These are phyloP conservation scores for Oenanthe sinensis DNA, from an alignment of 129 eudicot genomes.

Conservation along the genomic window DNA sequence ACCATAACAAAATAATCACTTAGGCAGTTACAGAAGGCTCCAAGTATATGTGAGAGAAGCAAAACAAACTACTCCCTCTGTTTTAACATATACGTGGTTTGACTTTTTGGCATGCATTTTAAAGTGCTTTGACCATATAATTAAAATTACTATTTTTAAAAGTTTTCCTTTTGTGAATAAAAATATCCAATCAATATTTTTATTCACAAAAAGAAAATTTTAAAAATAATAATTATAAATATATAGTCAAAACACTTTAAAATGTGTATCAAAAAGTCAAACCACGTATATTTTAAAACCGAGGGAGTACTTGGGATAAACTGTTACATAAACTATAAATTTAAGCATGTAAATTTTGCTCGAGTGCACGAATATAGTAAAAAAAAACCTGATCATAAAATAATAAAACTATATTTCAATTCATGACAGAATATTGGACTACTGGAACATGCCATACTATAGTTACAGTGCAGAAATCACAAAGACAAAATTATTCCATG, in stretches of 20 bases:
- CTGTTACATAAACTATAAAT: background rate
- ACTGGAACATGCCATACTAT: background rate
- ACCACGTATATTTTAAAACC: too few relatives aligned
- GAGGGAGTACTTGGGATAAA: too few relatives aligned
- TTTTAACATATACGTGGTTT: too few relatives aligned
- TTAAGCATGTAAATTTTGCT: background rate
- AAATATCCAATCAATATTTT: too few relatives aligned
- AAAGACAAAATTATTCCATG: background rate
- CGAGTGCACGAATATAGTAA: background rate
- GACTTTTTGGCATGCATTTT: too few relatives aligned
- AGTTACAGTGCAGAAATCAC: background rate
- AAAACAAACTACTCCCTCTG: background rate
- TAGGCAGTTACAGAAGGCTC: background rate
- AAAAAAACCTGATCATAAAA: background rate
- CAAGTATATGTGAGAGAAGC: background rate
- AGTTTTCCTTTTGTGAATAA: too few relatives aligned
- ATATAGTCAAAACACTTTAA: too few relatives aligned
- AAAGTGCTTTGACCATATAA: too few relatives aligned
- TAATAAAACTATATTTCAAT: background rate
- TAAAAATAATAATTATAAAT: too few relatives aligned
- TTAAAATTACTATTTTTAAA: too few relatives aligned
- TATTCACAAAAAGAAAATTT: too few relatives aligned
- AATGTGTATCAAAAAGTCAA: too few relatives aligned
- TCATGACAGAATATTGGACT: background rate
- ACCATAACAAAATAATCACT: conserved; percentile 9